Base-by-base conservation (phyloP, 179 eudicot species). In the Silene noctiflora region DNA sequence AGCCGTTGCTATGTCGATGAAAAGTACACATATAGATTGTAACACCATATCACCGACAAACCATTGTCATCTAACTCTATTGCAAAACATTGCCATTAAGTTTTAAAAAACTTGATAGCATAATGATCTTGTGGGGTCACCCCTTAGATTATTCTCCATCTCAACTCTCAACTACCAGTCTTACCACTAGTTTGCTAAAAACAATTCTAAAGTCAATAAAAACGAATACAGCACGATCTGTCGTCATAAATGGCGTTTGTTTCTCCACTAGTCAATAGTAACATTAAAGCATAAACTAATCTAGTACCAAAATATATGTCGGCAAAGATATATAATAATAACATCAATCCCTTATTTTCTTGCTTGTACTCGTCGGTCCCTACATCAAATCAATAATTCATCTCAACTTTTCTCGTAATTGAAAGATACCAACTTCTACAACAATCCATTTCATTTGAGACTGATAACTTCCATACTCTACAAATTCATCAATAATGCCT, bases 281-380 rank as follows among this genome's bases (percentile, higher is more conserved):
- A 63, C 17, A 25, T 25, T 63, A 12, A 25, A 63, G 29, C 31
- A 63, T 27, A 24, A 63, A 63, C 17, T 55, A 55, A 25, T 25
- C 19, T 63, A 63, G 67, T 63, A 63, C 67, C 29, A 62, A 62
- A 62, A 62, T 62, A 63, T 11, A 63, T 63, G 35, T 63, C 67
- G 35, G 67, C 67, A 24, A 0, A 9, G 6, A 55, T 4, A 55
- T n/a, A 14, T 55, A 29, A 63, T 63, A 63, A 1, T 25, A 63
- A 63, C 35, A 24, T 27, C n/a, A 63, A 61, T 3, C 66, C 66
- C 29, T 12, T 9, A 24, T 63, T 63, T 63, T 27, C 17, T 63
- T 63, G 67, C 67, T 63, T 29, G 2, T 12, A 24, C 33, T 63
- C 7, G 5, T 14, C 25, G 29, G 35, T 63, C 67, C 67, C 67